A percentile compares a stretch with the other conserved stretches of the same genome.
phyloP scores from a whole-genome alignment of 108 stramenopile species.

The Cyclotella atomus region DNA sequence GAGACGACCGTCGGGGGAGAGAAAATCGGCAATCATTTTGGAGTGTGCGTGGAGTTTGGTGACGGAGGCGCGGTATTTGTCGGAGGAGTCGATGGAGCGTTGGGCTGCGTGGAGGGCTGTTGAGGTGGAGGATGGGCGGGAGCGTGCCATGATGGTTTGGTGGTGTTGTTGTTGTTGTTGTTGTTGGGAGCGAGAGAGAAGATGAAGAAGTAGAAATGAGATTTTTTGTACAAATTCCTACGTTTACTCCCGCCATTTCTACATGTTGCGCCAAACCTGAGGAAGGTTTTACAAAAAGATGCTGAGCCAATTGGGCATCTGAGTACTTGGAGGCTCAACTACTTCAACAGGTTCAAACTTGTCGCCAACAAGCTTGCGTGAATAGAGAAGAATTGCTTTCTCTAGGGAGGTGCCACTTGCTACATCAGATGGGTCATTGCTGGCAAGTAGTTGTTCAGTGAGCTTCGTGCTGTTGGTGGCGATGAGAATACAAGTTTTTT shows the following conservation, averaged over 20 bases:
- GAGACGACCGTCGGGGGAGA: slow-evolving; percentile 44
- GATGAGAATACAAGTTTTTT: not conserved
- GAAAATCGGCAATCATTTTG: slow-evolving; percentile 37
- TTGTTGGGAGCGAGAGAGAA: too few relatives aligned
- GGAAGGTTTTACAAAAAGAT: not conserved
- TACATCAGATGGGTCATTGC: too few relatives aligned
- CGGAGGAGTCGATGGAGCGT: slow-evolving; percentile 48
- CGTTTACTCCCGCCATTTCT: too few relatives aligned
- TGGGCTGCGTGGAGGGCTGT: slow-evolving; percentile 37
- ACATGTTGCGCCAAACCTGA: too few relatives aligned
- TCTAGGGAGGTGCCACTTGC: too few relatives aligned
- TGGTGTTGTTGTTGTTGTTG: slow-evolving; percentile 9
- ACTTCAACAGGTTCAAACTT: not conserved
- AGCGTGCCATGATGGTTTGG: slow-evolving; percentile 9
- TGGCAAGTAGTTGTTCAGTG: too few relatives aligned
- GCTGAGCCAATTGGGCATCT: not conserved
- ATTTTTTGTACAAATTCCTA: too few relatives aligned
- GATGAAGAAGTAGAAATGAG: too few relatives aligned
- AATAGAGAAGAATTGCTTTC: not conserved
- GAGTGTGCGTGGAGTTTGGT: slow-evolving; percentile 44
- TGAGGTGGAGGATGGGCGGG: not conserved
- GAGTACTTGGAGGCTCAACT: not conserved
- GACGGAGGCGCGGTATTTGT: slow-evolving; percentile 36
- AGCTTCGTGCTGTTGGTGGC: too few relatives aligned
- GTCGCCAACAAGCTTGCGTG: not conserved